phyloP scores from a whole-genome alignment of 257 asterid species.

The Primulina eburnea region DNA sequence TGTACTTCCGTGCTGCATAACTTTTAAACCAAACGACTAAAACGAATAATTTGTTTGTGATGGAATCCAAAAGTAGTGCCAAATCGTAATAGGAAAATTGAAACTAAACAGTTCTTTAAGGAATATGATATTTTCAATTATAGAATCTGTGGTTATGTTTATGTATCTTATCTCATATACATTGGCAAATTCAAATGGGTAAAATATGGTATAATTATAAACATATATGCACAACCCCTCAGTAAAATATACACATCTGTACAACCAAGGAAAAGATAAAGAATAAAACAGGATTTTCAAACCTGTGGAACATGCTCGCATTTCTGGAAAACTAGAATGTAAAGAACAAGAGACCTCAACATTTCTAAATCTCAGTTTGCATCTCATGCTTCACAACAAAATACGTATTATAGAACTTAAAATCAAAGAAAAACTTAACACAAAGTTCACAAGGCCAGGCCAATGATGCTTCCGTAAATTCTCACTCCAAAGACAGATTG shows the following conservation, averaged over 20 bases:
- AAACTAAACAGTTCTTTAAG: neutral
- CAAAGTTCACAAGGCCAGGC: conserved; percentile 1
- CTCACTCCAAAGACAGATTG: conserved; percentile 10
- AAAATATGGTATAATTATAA: neutral
- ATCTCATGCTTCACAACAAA: conserved; percentile 1
- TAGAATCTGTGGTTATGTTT: neutral
- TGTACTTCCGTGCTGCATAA: neutral
- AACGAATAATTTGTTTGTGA: neutral
- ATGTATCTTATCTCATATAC: neutral
- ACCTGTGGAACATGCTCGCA: neutral
- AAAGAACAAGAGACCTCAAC: neutral
- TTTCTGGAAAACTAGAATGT: conserved; percentile 1
- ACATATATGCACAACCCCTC: neutral
- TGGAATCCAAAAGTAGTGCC: neutral
- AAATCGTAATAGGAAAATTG: neutral
- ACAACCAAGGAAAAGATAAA: too few relatives aligned
- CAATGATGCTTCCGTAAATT: conserved; percentile 5
- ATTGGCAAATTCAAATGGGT: neutral
- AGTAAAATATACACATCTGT: conserved; percentile 1
- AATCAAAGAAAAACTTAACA: conserved; percentile 7
- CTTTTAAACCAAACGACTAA: neutral
- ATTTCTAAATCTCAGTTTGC: neutral
- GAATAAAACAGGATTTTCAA: conserved; percentile 2
- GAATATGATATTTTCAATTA: conserved; percentile 14
- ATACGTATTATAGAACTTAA: neutral